Evolutionary conservation across 495 filamentous ascomycete genomes (phyloP).

Genomic region (Penicillium psychrofluorescens): DNA sequence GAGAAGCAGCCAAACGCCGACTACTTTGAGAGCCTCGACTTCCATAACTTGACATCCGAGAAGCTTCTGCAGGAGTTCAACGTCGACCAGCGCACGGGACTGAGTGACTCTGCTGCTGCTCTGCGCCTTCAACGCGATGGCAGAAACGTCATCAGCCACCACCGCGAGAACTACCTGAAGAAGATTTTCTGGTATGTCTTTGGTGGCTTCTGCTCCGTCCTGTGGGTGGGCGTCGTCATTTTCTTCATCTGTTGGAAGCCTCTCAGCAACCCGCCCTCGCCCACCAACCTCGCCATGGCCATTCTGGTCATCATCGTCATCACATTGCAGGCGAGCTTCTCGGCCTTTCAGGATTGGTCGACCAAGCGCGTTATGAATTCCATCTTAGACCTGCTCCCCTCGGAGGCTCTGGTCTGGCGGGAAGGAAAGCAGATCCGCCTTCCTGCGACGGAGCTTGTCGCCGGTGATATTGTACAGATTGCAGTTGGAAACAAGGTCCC

Average conservation of each 20-base stretch:
- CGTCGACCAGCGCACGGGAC: conserved; percentile 19
- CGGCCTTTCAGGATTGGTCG: conserved; percentile 61
- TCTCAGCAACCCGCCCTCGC: conserved; percentile 59
- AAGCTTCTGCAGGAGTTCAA: conserved; percentile 27
- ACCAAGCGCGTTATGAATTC: conserved; percentile 58
- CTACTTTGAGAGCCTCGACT: conserved; percentile 36
- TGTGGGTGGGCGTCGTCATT: conserved; percentile 58
- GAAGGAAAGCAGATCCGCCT: conserved; percentile 44
- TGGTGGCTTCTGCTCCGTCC: conserved; percentile 64
- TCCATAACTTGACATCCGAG: conserved; percentile 24
- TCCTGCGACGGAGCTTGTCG: conserved; percentile 53
- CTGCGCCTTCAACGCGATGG: conserved; percentile 49
- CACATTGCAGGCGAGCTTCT: conserved; percentile 62
- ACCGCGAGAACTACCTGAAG: conserved; percentile 46
- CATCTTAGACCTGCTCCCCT: conserved; percentile 60
- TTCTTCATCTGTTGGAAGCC: conserved; percentile 70
- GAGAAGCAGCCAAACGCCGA: conserved; percentile 25
- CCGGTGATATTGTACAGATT: conserved; percentile 60
- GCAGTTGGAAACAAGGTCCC: conserved; percentile 64
- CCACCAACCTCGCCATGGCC: conserved; percentile 61
- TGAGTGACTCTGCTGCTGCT: conserved; percentile 23
- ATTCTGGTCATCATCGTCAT: conserved; percentile 63
- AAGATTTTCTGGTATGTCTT: conserved; percentile 63
- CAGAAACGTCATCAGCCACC: conserved; percentile 52
- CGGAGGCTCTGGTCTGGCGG: conserved; percentile 54